Conservation (phyloP, 2,329 filamentous ascomycete genomes). For the Calonectria leucothoes region DNA sequence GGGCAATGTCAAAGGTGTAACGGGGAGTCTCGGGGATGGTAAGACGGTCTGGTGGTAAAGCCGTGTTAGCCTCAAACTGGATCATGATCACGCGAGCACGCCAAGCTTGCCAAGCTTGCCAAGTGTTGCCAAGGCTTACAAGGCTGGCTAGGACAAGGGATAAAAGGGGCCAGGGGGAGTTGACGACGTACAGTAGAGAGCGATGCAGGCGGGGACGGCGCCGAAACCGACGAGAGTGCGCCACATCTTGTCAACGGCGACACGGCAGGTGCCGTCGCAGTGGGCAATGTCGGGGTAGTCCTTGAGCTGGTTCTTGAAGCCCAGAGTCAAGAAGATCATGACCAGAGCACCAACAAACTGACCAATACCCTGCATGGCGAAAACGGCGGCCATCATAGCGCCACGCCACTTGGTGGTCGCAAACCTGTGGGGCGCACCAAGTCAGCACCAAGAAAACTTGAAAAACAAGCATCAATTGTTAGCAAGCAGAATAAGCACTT, state of each 20-base stretch:
- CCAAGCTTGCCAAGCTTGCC: conserved; percentile 16
- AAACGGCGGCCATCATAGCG: conserved; percentile 88
- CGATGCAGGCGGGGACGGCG: conserved; percentile 82
- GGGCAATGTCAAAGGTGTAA: conserved; percentile 86
- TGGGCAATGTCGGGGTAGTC: conserved; percentile 60
- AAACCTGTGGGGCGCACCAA: conserved; percentile 51
- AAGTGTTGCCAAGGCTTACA: neutral
- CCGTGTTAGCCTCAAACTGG: conserved; percentile 12
- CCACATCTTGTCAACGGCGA: conserved; percentile 86
- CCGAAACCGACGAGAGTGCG: conserved; percentile 83
- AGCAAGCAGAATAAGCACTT: conserved; percentile 15
- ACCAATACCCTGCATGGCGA: conserved; percentile 88
- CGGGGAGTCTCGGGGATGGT: conserved; percentile 90
- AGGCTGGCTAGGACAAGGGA: neutral
- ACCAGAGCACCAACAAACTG: conserved; percentile 82
- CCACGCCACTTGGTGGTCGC: conserved; percentile 87
- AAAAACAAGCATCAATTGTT: neutral
- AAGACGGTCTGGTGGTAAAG: conserved; percentile 60
- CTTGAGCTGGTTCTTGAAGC: conserved; percentile 74
- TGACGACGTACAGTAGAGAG: conserved; percentile 72
- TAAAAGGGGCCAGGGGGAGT: neutral
- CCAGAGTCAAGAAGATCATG: conserved; percentile 78
- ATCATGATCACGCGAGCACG: conserved; percentile 15
- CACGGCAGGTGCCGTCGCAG: conserved; percentile 60
- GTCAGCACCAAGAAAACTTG: neutral